These are phyloP conservation scores for Pseudogymnoascus sp. DNA, from an alignment of 2,329 filamentous ascomycete species.

Conservation along the genomic window DNA sequence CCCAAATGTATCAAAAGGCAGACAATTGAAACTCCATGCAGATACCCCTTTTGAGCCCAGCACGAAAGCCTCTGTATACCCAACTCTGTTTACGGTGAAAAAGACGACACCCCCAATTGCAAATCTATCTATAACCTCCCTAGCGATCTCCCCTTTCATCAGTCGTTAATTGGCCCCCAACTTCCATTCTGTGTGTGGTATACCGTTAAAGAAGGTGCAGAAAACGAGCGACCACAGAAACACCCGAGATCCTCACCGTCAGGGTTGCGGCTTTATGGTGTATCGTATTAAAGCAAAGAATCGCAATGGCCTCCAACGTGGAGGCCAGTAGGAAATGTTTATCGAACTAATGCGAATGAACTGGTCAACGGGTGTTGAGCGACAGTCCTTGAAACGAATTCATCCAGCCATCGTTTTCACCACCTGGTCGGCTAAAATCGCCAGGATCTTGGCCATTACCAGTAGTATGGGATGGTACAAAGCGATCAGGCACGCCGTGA, in stretches of 20 bases:
- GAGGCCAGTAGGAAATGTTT: not conserved
- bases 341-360: not conserved
- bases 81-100: conserved; percentile 4
- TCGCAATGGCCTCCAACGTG: not conserved
- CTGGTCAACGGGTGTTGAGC: conserved; percentile 41
- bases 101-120: not conserved
- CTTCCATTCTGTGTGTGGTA: conserved; percentile 3
- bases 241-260: not conserved
- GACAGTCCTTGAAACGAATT: conserved; percentile 62
- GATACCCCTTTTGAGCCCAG: conserved; percentile 3
- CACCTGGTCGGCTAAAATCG: conserved; percentile 37
- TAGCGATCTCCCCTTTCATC: not conserved
- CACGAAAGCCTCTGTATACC: conserved; percentile 8
- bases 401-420: conserved; percentile 47
- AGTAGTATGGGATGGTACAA: conserved; percentile 34
- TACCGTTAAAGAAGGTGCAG: not conserved
- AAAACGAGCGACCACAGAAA: conserved; percentile 4
- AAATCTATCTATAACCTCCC: conserved; percentile 6
- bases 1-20: conserved; percentile 4
- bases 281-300: conserved; percentile 9
- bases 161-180: conserved; percentile 1
- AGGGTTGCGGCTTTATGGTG: not conserved
- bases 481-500: conserved; percentile 39
- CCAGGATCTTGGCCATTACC: conserved; percentile 31
- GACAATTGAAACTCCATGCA: conserved; percentile 3